phyloP scores from a whole-genome alignment of 768 basidiomycete species.

The Lyophyllum shimeji region DNA sequence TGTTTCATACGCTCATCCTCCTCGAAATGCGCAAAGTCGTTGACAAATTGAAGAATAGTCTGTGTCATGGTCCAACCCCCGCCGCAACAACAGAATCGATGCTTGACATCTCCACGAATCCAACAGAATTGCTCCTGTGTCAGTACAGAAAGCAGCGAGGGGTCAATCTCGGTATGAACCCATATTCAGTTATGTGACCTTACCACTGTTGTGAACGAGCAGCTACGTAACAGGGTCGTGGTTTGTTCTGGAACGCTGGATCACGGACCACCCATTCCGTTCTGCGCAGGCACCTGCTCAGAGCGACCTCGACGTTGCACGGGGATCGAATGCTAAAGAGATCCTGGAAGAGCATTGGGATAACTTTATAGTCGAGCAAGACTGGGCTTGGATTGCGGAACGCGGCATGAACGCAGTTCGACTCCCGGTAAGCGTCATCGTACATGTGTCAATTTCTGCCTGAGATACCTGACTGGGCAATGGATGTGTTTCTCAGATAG shows the following conservation, averaged over 20 bases:
- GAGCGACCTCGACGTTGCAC: slow-evolving; percentile 72
- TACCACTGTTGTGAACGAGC: background rate
- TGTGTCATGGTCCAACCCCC: background rate
- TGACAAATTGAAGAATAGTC: slow-evolving; percentile 1
- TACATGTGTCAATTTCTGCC: background rate
- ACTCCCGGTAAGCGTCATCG: slow-evolving; percentile 47
- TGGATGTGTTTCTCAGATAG: slow-evolving; percentile 46
- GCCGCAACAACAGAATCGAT: background rate
- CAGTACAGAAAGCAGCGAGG: slow-evolving; percentile 74
- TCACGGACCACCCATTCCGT: slow-evolving; percentile 57
- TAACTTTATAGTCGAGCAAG: slow-evolving; percentile 61
- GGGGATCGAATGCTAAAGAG: slow-evolving; percentile 45
- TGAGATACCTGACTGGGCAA: background rate
- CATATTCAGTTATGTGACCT: background rate
- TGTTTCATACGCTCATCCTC: background rate
- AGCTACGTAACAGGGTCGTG: slow-evolving; percentile 51
- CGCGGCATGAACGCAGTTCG: slow-evolving; percentile 63
- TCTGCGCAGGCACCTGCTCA: slow-evolving; percentile 52
- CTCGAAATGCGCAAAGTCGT: slow-evolving; percentile 2
- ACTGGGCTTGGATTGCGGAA: slow-evolving; percentile 63
- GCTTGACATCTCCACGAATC: background rate
- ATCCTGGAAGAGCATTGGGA: slow-evolving; percentile 74
- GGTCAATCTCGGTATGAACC: slow-evolving; percentile 74
- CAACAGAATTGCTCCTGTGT: slow-evolving; percentile 22
- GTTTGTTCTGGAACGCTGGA: slow-evolving; percentile 83